Evolutionary conservation across 2,329 filamentous ascomycete genomes (phyloP).

Genomic region (Paraphoma chrysanthemicola): DNA sequence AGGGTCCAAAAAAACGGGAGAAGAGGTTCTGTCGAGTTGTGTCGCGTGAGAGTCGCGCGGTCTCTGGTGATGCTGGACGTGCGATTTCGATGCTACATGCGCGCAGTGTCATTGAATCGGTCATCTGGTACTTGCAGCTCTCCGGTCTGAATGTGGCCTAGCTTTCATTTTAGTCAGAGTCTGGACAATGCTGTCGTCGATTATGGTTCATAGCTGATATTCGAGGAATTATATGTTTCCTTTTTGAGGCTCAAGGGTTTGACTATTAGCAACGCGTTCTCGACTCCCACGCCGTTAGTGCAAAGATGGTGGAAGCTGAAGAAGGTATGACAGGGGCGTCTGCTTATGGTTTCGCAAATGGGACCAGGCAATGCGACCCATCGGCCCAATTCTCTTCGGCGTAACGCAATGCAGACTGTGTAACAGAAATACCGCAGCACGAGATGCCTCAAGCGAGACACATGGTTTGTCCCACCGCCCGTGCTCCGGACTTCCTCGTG

Average conservation of each 20-base stretch:
- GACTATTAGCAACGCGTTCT: not conserved
- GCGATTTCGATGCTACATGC: too few relatives aligned
- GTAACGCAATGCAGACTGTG: not conserved
- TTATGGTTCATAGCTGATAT: too few relatives aligned
- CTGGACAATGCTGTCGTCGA: too few relatives aligned
- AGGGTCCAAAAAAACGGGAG: not conserved
- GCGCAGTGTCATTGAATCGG: too few relatives aligned
- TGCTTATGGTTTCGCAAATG: not conserved
- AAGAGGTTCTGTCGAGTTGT: not conserved
- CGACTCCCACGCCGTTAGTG: not conserved
- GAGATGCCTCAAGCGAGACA: too few relatives aligned
- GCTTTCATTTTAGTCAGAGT: not conserved
- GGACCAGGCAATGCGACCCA: not conserved
- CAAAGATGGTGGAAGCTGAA: not conserved
- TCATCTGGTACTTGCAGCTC: not conserved
- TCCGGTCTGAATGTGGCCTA: not conserved
- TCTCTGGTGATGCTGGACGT: too few relatives aligned
- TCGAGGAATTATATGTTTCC: not conserved
- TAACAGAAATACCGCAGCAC: not conserved
- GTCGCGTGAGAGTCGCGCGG: not conserved
- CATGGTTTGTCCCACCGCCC: too few relatives aligned
- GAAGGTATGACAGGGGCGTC: not conserved
- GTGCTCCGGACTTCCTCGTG: too few relatives aligned
- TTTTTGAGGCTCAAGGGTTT: not conserved
- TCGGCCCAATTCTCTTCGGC: conserved; percentile 1